A percentile compares a stretch with the other conserved stretches of the same genome.
Conservation (phyloP, 2,329 filamentous ascomycete genomes). For the Knoxdaviesia capensis region DNA sequence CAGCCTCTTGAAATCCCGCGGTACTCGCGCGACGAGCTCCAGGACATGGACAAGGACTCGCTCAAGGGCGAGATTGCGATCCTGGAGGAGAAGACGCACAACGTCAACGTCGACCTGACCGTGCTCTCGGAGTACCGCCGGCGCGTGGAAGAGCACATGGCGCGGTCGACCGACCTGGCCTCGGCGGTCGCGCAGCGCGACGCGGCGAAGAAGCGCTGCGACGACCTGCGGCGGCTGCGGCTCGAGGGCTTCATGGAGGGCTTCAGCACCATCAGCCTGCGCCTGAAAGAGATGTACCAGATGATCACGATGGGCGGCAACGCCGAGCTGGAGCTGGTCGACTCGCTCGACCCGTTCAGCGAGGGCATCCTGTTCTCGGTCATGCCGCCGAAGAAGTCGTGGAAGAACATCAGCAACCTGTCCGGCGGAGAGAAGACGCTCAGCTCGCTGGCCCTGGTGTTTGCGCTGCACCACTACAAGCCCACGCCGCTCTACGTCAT, state of each 20-base stretch:
- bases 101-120: conserved; percentile 68
- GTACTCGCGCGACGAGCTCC: conserved; percentile 54
- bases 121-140: conserved; percentile 81
- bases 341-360: conserved; percentile 87
- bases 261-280: conserved; percentile 80
- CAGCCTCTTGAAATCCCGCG: conserved; percentile 45
- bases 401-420: conserved; percentile 97
- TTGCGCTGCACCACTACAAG: conserved; percentile 94
- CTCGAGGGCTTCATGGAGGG: conserved; percentile 98
- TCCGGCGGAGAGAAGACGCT: conserved; percentile 95
- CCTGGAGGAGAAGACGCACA: conserved; percentile 54
- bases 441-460: conserved; percentile 83
- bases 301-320: conserved; percentile 99
- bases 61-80: conserved; percentile 42
- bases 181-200: conserved; percentile 63
- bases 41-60: conserved; percentile 41
- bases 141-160: conserved; percentile 62
- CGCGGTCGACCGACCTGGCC: conserved; percentile 67
- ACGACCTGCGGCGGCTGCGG: conserved; percentile 75
- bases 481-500: conserved; percentile 96
- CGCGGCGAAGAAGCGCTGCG: conserved; percentile 73
- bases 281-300: conserved; percentile 98
- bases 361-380: conserved; percentile 95
- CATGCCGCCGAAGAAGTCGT: conserved; percentile 99
- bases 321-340: conserved; percentile 89